A percentile compares a stretch with the other conserved stretches of the same genome.
Evolutionary conservation across 139 green algal genomes (phyloP).

Genomic region (Microglena sp.): DNA sequence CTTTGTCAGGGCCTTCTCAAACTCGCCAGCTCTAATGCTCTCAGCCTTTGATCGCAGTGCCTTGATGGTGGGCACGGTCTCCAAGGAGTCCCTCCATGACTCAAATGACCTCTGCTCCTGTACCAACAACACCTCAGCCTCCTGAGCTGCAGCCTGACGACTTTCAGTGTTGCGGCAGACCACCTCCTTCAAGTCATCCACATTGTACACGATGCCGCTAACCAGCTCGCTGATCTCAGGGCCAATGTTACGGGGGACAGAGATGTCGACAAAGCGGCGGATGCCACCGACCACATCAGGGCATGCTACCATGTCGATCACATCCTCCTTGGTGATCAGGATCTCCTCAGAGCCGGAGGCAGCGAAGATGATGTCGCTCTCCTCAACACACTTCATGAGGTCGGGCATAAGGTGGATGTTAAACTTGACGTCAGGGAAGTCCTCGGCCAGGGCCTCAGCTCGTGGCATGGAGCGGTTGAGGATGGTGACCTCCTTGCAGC

Average conservation of each 20-base stretch:
- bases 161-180: constrained; percentile 4
- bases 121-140: constrained; percentile 45
- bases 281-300: constrained; percentile 64
- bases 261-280: constrained; percentile 96
- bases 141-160: constrained; percentile 25
- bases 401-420: constrained; percentile 89
- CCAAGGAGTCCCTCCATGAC: constrained; percentile 91
- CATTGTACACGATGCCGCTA: constrained; percentile 86
- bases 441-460: constrained; percentile 76
- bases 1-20: constrained; percentile 85
- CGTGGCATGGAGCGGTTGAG: constrained; percentile 87
- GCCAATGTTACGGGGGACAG: constrained; percentile 92
- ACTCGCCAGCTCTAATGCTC: constrained; percentile 73
- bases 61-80: constrained; percentile 99
- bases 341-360: constrained; percentile 79
- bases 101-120: constrained; percentile 87
- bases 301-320: constrained; percentile 46
- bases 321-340: constrained; percentile 62
- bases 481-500: constrained; percentile 77
- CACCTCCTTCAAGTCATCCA: constrained; percentile 92
- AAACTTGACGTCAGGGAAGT: constrained; percentile 94
- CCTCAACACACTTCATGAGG: constrained; percentile 70
- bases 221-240: constrained; percentile 60
- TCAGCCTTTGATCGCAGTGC: constrained; percentile 88
- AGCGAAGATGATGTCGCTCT: constrained; percentile 87